Evolutionary conservation across 495 filamentous ascomycete genomes (phyloP).

Genomic region (Podospora pseudopauciseta): DNA sequence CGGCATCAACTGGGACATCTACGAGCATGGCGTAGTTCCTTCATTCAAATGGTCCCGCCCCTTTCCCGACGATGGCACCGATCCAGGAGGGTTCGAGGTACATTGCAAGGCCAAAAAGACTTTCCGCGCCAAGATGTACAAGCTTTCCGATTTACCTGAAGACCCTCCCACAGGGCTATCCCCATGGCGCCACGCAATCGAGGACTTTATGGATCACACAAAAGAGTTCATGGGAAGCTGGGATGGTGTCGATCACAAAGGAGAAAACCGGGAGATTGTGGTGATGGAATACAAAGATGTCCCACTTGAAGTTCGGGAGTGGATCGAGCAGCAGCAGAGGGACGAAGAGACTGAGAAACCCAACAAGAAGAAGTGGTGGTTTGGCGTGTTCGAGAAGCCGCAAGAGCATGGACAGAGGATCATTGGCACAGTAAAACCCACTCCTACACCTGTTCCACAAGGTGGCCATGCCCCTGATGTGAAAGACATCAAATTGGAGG

Average conservation of each 20-base stretch:
- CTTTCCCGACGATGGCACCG: constrained; percentile 33
- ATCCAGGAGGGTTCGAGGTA: constrained; percentile 30
- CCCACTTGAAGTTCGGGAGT: constrained; percentile 24
- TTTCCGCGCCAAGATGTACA: constrained; percentile 34
- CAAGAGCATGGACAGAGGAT: constrained; percentile 22
- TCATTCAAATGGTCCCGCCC: constrained; percentile 32
- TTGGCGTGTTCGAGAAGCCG: constrained; percentile 33
- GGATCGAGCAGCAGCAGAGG: constrained; percentile 35
- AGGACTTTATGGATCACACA: constrained; percentile 22
- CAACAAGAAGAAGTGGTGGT: constrained; percentile 27
- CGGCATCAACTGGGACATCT: constrained; percentile 35
- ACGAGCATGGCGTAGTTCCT: constrained; percentile 31
- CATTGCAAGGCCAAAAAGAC: constrained; percentile 25
- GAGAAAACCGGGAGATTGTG: constrained; percentile 30
- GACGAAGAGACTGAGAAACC: constrained; percentile 6
- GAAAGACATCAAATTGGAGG: constrained; percentile 20
- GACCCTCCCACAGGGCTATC: constrained; percentile 24
- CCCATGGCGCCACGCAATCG: constrained; percentile 28
- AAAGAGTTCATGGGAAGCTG: constrained; percentile 29
- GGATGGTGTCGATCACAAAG: constrained; percentile 37
- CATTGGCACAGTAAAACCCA: constrained; percentile 15
- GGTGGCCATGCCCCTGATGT: neutral
- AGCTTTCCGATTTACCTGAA: constrained; percentile 25
- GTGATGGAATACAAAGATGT: constrained; percentile 37
- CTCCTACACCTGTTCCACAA: constrained; percentile 8